Percentiles rank a stretch among this genome's conserved stretches.
Evolutionary conservation across 2,329 filamentous ascomycete genomes (phyloP).

Genomic region (Aspergillus viridinutans): DNA sequence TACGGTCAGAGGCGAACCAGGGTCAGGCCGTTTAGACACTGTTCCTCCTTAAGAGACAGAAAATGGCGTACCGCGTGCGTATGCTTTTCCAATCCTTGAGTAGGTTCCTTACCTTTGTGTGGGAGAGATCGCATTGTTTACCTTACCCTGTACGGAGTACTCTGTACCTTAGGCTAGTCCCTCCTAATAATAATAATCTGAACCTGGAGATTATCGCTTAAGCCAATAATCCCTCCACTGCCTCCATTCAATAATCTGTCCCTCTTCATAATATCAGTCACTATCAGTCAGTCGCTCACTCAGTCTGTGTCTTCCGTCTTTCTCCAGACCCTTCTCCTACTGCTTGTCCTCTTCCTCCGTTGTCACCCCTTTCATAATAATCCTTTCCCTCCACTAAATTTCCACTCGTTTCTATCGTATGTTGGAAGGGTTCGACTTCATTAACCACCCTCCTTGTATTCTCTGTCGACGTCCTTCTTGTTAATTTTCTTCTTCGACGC

Average conservation of each 20-base stretch:
- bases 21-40: constrained; percentile 14
- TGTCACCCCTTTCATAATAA: neutral
- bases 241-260: constrained; percentile 1
- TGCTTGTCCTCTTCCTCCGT: neutral
- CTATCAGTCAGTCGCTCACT: constrained; percentile 3
- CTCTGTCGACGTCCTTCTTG: neutral
- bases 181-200: neutral
- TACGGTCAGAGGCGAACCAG: constrained; percentile 12
- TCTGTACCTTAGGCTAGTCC: neutral
- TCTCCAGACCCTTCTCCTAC: neutral
- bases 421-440: neutral
- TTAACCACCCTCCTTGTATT: neutral
- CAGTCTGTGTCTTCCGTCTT: constrained; percentile 3
- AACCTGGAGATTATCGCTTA: neutral
- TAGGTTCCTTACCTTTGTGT: neutral
- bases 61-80: neutral
- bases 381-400: neutral
- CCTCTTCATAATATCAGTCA: constrained; percentile 3
- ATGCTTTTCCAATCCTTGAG: neutral
- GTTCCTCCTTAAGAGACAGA: neutral
- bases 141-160: neutral
- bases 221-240: neutral
- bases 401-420: neutral
- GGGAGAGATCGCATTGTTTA: neutral
- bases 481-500: neutral